Conservation (phyloP, 768 basidiomycete species). For the Paxillus rubicundulus region DNA sequence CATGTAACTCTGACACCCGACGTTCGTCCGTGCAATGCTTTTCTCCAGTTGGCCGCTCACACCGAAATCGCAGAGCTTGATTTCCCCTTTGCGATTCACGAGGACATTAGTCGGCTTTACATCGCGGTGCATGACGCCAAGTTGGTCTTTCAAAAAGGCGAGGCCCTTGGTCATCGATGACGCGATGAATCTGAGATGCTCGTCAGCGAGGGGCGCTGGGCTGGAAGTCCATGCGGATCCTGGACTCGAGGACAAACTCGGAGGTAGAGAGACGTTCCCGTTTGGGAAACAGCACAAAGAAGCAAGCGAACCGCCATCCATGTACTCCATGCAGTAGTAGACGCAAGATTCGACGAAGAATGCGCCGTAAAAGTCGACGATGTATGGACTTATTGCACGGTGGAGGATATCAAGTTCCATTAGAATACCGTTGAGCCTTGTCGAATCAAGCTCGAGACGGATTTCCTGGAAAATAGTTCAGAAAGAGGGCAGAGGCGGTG, state of each 20-base stretch:
- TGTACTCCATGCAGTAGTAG: constrained; percentile 99
- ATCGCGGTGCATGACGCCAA: constrained; percentile 84
- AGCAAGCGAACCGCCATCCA: constrained; percentile 98
- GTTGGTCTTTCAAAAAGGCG: constrained; percentile 91
- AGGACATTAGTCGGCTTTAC: constrained; percentile 96
- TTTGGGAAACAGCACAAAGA: constrained; percentile 55
- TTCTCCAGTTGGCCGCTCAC: constrained; percentile 97
- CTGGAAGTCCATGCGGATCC: constrained; percentile 35
- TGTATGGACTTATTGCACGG: constrained; percentile 84
- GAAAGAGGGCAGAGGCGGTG: not conserved
- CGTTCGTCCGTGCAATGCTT: constrained; percentile 95
- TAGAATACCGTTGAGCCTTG: constrained; percentile 92
- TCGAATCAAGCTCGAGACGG: constrained; percentile 89
- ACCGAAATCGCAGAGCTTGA: constrained; percentile 99
- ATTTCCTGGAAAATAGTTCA: constrained; percentile 70
- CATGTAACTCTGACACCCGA: constrained; percentile 99
- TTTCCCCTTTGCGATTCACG: constrained; percentile 79
- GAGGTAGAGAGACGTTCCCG: constrained; percentile 34
- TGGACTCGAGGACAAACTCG: constrained; percentile 30
- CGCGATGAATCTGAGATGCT: constrained; percentile 80
- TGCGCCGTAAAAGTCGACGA: constrained; percentile 98
- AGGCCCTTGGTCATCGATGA: constrained; percentile 83
- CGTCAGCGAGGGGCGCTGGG: constrained; percentile 54
- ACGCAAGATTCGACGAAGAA: constrained; percentile 99
- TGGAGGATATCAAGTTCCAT: constrained; percentile 99